Evolutionary conservation across 2,329 filamentous ascomycete species (phyloP), one percentile per base, ranked within the genome.

Genomic region (Acephala macrosclerotiorum): DNA sequence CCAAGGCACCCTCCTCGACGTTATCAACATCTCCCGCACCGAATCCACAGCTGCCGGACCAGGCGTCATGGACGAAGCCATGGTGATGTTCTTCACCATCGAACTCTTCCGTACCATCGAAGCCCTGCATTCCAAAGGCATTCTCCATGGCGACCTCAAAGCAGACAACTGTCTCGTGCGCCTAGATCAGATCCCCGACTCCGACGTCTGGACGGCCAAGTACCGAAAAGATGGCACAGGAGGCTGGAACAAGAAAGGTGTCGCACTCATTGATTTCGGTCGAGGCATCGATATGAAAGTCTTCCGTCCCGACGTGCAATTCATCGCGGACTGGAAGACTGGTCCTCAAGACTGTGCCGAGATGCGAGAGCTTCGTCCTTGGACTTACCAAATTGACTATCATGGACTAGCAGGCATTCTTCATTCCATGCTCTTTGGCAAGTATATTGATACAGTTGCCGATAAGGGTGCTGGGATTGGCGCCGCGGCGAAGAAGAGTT

Each of bases 331-430:
- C 80, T 99, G 96, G 96, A 92, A 96, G 78, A 94, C 93, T 0
- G 88, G 87, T 18, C 86, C 91, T 26, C 90, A 93, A 60, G 96
- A 99, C 79, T 99, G 96, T 78, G 91, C 92, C 20, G 96, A 99
- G 83, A 97, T 98, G 87, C 91, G 94, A 56, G 95, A 99, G 80
- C 87, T 93, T 64, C 87, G 95, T 0, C 94, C 94, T 0, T 99
- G 96, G 96, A 98, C 95, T 1, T 97, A 94, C 82, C 96, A 99
- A 78, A 93, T 97, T 71, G 96, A 99, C 81, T 96, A 98, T 74
- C 93, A 97, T 78, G 96, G 96, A 14, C 85, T 97, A 0, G 96
- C 96, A 0, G 94, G 93, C 4, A 92, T 93, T 26, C 83, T 98
- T 4, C 94, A 99, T 79, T 91, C 89, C 51, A 86, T 99, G 72